Percentiles rank a stretch among this genome's conserved stretches.
These are phyloP conservation scores for Naganishia kalamii DNA, from an alignment of 768 basidiomycete genomes.

Conservation along the genomic window DNA sequence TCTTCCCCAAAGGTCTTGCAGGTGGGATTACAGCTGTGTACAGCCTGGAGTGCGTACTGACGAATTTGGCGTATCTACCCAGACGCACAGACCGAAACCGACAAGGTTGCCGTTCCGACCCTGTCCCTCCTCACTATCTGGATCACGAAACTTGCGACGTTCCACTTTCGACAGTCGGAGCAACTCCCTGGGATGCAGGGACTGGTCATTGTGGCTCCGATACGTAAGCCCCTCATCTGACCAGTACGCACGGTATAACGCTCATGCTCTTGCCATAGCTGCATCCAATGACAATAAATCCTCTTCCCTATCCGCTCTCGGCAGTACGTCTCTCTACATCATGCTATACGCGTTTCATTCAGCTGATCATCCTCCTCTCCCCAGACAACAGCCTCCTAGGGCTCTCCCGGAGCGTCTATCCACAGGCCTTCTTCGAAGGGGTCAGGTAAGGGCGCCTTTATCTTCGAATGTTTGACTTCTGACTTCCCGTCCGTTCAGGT, in stretches of 20 bases:
- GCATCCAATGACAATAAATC: background rate
- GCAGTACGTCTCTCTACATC: background rate
- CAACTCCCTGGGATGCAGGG: background rate
- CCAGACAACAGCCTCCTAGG: constrained; percentile 19
- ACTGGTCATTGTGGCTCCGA: background rate
- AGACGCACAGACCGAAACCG: background rate
- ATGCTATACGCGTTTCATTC: background rate
- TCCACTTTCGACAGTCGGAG: background rate
- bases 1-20: background rate
- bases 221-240: background rate
- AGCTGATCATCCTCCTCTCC: background rate
- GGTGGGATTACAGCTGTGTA: background rate
- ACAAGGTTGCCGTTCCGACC: background rate
- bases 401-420: background rate
- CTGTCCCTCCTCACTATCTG: background rate
- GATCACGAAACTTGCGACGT: constrained; percentile 12
- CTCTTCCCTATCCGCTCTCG: background rate
- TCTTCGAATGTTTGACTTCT: background rate
- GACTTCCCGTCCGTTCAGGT: background rate
- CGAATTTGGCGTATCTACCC: background rate
- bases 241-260: background rate
- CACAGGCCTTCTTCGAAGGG: constrained; percentile 16
- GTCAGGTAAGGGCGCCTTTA: background rate
- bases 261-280: background rate
- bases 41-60: background rate